A percentile compares a stretch with the other conserved stretches of the same genome.
Conservation (phyloP, 805 yeast genomes). For the Sugiyamaella qingdaonensis region DNA sequence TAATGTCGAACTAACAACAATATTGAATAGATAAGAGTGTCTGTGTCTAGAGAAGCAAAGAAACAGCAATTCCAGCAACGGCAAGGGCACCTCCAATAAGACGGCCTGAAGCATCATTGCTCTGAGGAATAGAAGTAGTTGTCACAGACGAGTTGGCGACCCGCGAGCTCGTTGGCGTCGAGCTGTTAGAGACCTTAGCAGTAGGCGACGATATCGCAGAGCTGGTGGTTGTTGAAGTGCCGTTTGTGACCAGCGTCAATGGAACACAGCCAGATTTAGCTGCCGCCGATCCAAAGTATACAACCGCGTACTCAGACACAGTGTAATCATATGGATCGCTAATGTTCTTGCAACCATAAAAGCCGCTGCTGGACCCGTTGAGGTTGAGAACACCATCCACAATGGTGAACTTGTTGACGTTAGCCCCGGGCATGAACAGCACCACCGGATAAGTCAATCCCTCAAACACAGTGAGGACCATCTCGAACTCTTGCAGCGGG, state of each 20-base stretch:
- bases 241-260: constrained; percentile 2
- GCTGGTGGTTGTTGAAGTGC: neutral
- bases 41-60: constrained; percentile 1
- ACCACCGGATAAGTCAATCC: constrained; percentile 2
- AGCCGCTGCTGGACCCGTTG: constrained; percentile 33
- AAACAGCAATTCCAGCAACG: constrained; percentile 3
- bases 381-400: constrained; percentile 27
- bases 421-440: constrained; percentile 5
- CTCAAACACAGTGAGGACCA: neutral
- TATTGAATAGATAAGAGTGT: too few species aligned
- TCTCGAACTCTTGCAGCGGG: neutral
- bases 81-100: constrained; percentile 1
- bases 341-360: constrained; percentile 42
- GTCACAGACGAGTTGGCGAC: neutral
- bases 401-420: constrained; percentile 10
- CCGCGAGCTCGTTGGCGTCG: neutral
- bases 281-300: constrained; percentile 17
- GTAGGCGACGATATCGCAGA: neutral
- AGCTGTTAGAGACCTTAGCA: neutral
- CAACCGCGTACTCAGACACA: constrained; percentile 27
- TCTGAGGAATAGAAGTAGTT: constrained; percentile 6
- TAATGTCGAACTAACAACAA: too few species aligned
- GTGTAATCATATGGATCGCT: constrained; percentile 44
- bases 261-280: constrained; percentile 4
- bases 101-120: constrained; percentile 9